phyloP scores from a whole-genome alignment of 768 basidiomycete species.

The Lentinus brumalis region DNA sequence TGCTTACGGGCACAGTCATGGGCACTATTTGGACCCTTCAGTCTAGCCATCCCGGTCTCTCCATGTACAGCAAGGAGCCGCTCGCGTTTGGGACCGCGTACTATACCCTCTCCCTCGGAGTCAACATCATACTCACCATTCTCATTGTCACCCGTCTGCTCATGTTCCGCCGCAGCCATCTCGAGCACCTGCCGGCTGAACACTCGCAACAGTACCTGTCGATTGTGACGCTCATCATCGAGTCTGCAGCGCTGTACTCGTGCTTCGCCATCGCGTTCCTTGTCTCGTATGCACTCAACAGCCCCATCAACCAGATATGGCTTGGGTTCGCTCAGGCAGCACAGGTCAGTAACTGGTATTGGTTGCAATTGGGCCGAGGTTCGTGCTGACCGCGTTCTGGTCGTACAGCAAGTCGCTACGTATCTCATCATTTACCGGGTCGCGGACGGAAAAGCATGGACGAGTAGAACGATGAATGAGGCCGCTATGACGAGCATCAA shows the following conservation, averaged over 20 bases:
- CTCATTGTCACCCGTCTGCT: slow-evolving; percentile 23
- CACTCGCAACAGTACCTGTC: slow-evolving; percentile 15
- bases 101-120: slow-evolving; percentile 19
- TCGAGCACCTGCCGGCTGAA: slow-evolving; percentile 12
- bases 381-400: background rate
- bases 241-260: slow-evolving; percentile 30
- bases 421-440: slow-evolving; percentile 30
- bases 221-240: slow-evolving; percentile 24
- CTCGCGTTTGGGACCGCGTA: slow-evolving; percentile 21
- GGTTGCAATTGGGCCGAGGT: background rate
- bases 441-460: slow-evolving; percentile 26
- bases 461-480: slow-evolving; percentile 11
- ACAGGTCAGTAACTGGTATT: slow-evolving; percentile 3
- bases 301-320: slow-evolving; percentile 12
- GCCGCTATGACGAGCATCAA: slow-evolving; percentile 10
- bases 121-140: slow-evolving; percentile 27
- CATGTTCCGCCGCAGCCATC: slow-evolving; percentile 13
- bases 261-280: slow-evolving; percentile 25
- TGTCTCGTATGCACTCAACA: slow-evolving; percentile 22
- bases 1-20: slow-evolving; percentile 31
- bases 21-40: slow-evolving; percentile 47
- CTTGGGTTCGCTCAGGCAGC: slow-evolving; percentile 16
- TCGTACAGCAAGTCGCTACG: slow-evolving; percentile 17
- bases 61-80: slow-evolving; percentile 29
- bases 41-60: slow-evolving; percentile 43